Evolutionary conservation across 2,329 filamentous ascomycete species (phyloP), one percentile per base, ranked within the genome.

Genomic region (Ceratocystis destructans): DNA sequence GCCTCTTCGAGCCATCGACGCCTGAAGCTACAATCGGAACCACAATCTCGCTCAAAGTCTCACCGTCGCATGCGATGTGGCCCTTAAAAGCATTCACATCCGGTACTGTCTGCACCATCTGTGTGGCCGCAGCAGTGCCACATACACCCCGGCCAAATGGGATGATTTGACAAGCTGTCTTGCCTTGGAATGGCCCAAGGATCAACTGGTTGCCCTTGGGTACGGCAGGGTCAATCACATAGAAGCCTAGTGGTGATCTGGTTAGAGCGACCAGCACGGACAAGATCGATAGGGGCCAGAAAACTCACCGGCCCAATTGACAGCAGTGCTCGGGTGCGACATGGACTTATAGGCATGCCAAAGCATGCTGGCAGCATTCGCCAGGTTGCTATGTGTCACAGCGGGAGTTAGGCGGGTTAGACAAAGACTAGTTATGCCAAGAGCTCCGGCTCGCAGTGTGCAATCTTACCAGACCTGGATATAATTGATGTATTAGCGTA

Each of bases 261-360:
- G 37, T 41, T 41, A 41, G 37, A 41, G 12, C 15, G 22, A n/a
- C 31, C 6, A 31, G 22, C 20, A 8, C 31, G 28, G 61, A 22
- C 10, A 22, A n/a, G 7, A 2, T 45, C n/a, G n/a, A 10, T 22
- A 28, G 17, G 28, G n/a, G 12, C 22, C 74, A 48, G 10, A 25
- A 6, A 28, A 70, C 72, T 44, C 74, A 85, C 84, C 85, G 59
- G 87, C 85, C 89, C 89, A 94, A 75, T 94, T 93, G 25, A 90
- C 87, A 17, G 83, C 76, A 48, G 77, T 82, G 64, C 83, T 86
- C 0, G 89, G 87, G 0, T 78, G 74, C 1, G 84, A 82, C 15
- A 93, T 79, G 7, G 88, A 89, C 73, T 89, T 87, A 73, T 87
- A 88, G 2, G 86, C 87, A 72, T 94, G 87, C 87, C 88, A 93